Conservation (phyloP, 495 filamentous ascomycete species). For the Bacidia rubella region DNA sequence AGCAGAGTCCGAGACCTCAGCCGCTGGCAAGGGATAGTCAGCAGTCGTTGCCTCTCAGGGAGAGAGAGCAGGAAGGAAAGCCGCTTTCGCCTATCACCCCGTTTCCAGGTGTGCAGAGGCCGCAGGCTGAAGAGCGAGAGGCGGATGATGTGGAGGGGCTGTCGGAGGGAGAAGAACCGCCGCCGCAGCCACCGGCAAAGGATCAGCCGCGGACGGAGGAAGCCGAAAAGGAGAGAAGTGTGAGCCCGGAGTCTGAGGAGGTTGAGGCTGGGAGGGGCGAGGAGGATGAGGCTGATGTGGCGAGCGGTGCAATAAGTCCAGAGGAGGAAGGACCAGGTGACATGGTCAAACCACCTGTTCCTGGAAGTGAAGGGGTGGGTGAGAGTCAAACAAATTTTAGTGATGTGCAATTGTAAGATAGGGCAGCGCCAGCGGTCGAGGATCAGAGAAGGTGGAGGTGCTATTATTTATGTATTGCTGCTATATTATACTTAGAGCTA, state of each 20-base stretch:
- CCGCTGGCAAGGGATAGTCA: conserved; percentile 24
- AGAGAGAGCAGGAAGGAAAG: conserved; percentile 4
- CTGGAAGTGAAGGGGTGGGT: neutral
- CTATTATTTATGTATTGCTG: too few relatives aligned
- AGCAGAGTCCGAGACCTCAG: conserved; percentile 15
- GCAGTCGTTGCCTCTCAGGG: conserved; percentile 4
- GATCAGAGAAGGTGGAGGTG: too few relatives aligned
- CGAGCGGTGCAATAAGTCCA: conserved; percentile 5
- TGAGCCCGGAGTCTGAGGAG: neutral
- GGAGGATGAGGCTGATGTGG: conserved; percentile 5
- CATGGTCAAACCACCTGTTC: neutral
- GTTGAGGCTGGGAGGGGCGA: neutral
- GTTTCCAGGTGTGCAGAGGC: neutral
- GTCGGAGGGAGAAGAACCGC: conserved; percentile 1
- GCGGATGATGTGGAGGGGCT: neutral
- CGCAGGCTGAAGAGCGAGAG: neutral
- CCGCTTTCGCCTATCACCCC: neutral
- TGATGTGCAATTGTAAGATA: conserved; percentile 6
- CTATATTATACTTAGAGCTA: too few relatives aligned
- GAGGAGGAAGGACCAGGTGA: conserved; percentile 2
- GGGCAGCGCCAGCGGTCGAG: neutral
- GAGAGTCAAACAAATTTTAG: conserved; percentile 7
- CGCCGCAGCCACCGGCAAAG: conserved; percentile 11
- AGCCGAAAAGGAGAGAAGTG: neutral
- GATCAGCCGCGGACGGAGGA: conserved; percentile 5